phyloP scores from a whole-genome alignment of 2,329 filamentous ascomycete species.

The Dactylellina cionopaga region DNA sequence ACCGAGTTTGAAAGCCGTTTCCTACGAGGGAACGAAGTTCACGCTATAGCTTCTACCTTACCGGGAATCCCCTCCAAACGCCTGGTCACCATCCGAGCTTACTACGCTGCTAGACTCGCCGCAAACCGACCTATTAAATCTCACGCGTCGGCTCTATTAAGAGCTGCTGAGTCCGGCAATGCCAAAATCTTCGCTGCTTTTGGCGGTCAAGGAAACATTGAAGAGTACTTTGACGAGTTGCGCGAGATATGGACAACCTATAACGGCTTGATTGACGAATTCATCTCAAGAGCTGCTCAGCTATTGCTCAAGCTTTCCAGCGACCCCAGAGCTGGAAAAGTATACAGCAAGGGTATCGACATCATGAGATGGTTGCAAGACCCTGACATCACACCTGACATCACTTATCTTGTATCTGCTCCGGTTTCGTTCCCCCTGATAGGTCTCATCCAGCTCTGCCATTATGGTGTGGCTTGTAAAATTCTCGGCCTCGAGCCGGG shows the following conservation, averaged over 20 bases:
- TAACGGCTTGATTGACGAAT: conserved; percentile 85
- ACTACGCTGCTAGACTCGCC: conserved; percentile 88
- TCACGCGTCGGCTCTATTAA: conserved; percentile 90
- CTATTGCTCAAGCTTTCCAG: conserved; percentile 85
- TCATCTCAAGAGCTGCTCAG: conserved; percentile 82
- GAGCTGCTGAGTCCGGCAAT: conserved; percentile 83
- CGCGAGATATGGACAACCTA: conserved; percentile 92
- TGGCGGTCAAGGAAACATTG: conserved; percentile 97
- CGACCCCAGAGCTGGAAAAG: conserved; percentile 87
- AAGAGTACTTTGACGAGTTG: conserved; percentile 99
- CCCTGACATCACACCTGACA: conserved; percentile 87
- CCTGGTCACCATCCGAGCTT: conserved; percentile 85
- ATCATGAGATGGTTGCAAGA: conserved; percentile 92
- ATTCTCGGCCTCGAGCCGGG: conserved; percentile 89
- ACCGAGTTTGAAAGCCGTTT: conserved; percentile 98
- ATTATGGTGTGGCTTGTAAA: conserved; percentile 94
- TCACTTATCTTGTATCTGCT: conserved; percentile 91
- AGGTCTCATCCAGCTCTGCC: conserved; percentile 91
- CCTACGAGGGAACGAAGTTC: conserved; percentile 93
- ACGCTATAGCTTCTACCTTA: conserved; percentile 83
- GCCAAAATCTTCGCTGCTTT: conserved; percentile 93
- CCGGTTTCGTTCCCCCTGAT: conserved; percentile 97
- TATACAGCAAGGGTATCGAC: conserved; percentile 96
- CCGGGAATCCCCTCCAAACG: conserved; percentile 95
- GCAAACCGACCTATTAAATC: conserved; percentile 86